Percentiles rank a stretch among this genome's conserved stretches.
phyloP scores from a whole-genome alignment of 768 basidiomycete species.

The Boletellus sp. region DNA sequence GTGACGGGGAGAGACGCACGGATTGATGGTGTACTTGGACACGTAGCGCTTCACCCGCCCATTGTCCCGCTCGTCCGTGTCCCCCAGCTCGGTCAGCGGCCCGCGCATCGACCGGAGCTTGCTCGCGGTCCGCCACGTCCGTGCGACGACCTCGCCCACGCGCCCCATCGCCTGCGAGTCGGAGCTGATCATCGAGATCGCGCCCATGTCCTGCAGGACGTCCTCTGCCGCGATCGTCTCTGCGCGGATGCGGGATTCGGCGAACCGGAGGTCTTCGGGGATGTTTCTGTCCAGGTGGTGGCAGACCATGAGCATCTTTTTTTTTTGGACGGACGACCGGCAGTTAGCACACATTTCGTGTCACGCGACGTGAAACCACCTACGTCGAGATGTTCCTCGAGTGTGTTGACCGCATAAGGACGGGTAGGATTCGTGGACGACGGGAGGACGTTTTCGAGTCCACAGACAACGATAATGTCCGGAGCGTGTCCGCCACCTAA shows the following conservation, averaged over 20 bases:
- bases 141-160: conserved; percentile 87
- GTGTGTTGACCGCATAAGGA: conserved; percentile 85
- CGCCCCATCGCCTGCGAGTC: conserved; percentile 99
- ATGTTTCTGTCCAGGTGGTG: conserved; percentile 93
- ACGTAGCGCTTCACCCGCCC: conserved; percentile 91
- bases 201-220: conserved; percentile 86
- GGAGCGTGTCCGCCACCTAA: conserved; percentile 93
- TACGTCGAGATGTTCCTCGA: conserved; percentile 97
- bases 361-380: conserved; percentile 26
- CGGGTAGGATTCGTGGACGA: conserved; percentile 97
- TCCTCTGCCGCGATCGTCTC: conserved; percentile 99
- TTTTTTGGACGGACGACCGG: neutral
- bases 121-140: conserved; percentile 96
- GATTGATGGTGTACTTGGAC: conserved; percentile 96
- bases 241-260: conserved; percentile 93
- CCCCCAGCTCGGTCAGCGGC: conserved; percentile 61
- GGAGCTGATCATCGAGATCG: conserved; percentile 94
- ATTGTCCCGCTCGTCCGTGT: conserved; percentile 53
- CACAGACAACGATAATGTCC: conserved; percentile 97
- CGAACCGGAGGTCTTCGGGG: conserved; percentile 91
- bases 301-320: conserved; percentile 99
- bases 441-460: conserved; percentile 83
- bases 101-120: conserved; percentile 86
- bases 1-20: conserved; percentile 52
- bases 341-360: neutral